Percentiles rank a stretch among this genome's conserved stretches.
Conservation (phyloP, 805 yeast species). For the Zygotorulaspora sp. region DNA sequence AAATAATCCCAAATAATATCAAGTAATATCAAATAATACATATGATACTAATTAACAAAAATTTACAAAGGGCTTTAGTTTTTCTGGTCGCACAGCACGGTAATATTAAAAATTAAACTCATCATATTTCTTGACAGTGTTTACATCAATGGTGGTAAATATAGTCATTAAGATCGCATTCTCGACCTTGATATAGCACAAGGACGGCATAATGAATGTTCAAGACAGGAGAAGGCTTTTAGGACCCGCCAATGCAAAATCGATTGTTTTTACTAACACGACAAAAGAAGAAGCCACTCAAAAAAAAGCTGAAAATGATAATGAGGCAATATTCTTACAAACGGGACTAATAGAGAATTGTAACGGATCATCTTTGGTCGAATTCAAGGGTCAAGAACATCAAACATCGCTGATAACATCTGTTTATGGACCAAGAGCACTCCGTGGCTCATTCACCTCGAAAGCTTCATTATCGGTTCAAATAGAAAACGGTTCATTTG, state of each 20-base stretch:
- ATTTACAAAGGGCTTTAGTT: neutral
- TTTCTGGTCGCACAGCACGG: neutral
- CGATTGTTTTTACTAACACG: slow-evolving; percentile 39
- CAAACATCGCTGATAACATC: slow-evolving; percentile 52
- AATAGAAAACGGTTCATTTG: slow-evolving; percentile 35
- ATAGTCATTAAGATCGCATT: too few species aligned
- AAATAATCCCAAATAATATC: neutral
- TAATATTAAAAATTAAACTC: neutral
- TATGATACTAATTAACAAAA: neutral
- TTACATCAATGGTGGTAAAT: too few species aligned
- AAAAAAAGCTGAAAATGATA: slow-evolving; percentile 11
- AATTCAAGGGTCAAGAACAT: slow-evolving; percentile 44
- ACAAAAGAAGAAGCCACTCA: slow-evolving; percentile 14
- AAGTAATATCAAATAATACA: neutral
- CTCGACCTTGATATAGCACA: too few species aligned
- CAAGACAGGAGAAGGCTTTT: slow-evolving; percentile 79
- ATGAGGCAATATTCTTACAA: slow-evolving; percentile 41
- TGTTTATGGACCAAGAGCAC: slow-evolving; percentile 87
- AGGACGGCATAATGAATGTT: slow-evolving; percentile 30
- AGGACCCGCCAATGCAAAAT: slow-evolving; percentile 70
- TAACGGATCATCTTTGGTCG: slow-evolving; percentile 80
- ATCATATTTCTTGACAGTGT: too few species aligned
- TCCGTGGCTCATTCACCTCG: slow-evolving; percentile 64
- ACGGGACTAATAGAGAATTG: slow-evolving; percentile 66
- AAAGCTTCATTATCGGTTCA: slow-evolving; percentile 60